Base-by-base conservation (phyloP, 768 basidiomycete species). In the Hirschioporus abietinus region DNA sequence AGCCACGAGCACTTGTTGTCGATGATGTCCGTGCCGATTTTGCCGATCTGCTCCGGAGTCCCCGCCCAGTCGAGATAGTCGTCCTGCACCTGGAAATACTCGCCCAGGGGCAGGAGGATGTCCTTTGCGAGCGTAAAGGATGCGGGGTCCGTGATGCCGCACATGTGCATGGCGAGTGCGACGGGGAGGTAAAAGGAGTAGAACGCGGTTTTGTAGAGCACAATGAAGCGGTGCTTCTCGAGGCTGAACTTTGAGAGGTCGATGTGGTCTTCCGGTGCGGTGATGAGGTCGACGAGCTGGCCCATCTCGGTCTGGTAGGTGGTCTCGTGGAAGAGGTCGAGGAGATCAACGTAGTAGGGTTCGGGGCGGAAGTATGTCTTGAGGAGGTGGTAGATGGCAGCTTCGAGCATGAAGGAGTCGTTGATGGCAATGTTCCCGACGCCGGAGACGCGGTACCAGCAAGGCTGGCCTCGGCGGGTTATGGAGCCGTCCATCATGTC, bases 1-100 rank as follows among this genome's bases (percentile, higher is more conserved):
- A 90, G 89, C 97, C 96, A 99, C 20, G 91, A 91, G 78, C 96
- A 99, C 80, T 99, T 99, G 87, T 98, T 98, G 78, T 99, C 96
- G 67, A 98, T 77, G 73, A 99, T 99, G 76, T 99, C 97, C 18
- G 96, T 99, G 24, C 96, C 97, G 67, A 99, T 88, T 80, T 99
- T 99, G 61, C 96, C 96, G 64, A 98, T 91, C 71, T 91, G 84
- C 78, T 95, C 95, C 0, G 95, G 93, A 8, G 92, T 86, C 5
- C 90, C 95, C 23, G 91, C 89, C 75, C 87, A 97, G 77, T 99
- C 97, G 72, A 99, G 86, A 78, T 89, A 98, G 78, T 99, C 96
- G 75, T 99, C 96, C 78, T 99, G 96, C 67, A 96, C 84, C 78
- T 99, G 96, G 88, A 99, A 99, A 80, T 99, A 99, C 77, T 97